Evolutionary conservation across 225 moss, liverwort and hornwort genomes (phyloP).

Genomic region (Straminergon stramineum): DNA sequence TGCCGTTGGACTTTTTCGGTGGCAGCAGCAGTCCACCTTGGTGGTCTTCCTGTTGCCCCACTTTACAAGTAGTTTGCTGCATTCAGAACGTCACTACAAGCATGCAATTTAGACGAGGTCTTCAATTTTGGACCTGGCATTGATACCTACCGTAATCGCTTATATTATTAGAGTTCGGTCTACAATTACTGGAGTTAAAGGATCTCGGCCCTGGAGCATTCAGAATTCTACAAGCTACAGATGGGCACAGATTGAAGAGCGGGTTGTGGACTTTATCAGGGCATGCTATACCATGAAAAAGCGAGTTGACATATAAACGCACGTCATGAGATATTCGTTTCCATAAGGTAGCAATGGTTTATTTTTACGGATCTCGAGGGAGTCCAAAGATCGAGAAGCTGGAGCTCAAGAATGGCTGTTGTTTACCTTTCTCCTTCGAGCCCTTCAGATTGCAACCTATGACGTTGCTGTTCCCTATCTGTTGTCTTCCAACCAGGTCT

Average conservation of each 20-base stretch:
- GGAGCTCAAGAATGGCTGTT: background rate
- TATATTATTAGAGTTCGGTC: background rate
- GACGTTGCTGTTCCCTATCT: background rate
- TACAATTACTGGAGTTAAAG: background rate
- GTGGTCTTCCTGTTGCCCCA: background rate
- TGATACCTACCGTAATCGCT: background rate
- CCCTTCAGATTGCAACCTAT: background rate
- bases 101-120: background rate
- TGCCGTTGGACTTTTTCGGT: background rate
- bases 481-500: background rate
- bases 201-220: background rate
- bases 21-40: background rate
- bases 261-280: background rate
- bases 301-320: background rate
- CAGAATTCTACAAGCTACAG: background rate
- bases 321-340: background rate
- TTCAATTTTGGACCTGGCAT: constrained; percentile 13
- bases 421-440: background rate
- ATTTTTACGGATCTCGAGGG: background rate
- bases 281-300: background rate
- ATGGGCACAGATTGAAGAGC: background rate
- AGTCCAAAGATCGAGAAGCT: background rate
- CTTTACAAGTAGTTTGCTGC: background rate
- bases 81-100: background rate
- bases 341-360: background rate